phyloP scores from a whole-genome alignment of 345 rosid species.

The Laguncularia racemosa region DNA sequence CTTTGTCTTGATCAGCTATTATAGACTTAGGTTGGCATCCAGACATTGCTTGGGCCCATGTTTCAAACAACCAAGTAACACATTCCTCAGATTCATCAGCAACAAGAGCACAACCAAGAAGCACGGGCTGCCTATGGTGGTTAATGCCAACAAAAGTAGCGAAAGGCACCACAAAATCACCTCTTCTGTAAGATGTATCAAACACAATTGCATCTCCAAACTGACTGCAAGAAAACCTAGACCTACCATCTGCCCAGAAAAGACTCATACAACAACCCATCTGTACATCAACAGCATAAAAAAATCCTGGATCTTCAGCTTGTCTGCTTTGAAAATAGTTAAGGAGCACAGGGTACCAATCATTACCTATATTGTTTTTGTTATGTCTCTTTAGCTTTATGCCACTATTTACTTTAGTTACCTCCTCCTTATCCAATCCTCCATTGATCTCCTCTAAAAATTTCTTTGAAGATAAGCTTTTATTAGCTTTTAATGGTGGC shows the following conservation, averaged over 20 bases:
- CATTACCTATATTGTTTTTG: constrained; percentile 55
- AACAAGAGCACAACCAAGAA: constrained; percentile 78
- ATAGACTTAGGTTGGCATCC: constrained; percentile 63
- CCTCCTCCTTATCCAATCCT: constrained; percentile 41
- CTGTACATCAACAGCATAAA: constrained; percentile 54
- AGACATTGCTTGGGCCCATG: constrained; percentile 82
- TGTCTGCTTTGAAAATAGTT: constrained; percentile 71
- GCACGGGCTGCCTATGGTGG: constrained; percentile 84
- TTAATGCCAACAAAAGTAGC: constrained; percentile 79
- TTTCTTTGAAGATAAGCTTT: constrained; percentile 44
- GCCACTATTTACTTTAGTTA: constrained; percentile 28
- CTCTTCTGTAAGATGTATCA: constrained; percentile 72
- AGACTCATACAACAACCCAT: constrained; percentile 57
- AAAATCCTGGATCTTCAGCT: constrained; percentile 82
- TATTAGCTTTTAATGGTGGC: constrained; percentile 21
- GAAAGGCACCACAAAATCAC: constrained; percentile 54
- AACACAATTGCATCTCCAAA: constrained; percentile 67
- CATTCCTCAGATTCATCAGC: constrained; percentile 68
- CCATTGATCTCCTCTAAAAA: constrained; percentile 39
- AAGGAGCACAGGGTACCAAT: constrained; percentile 66
- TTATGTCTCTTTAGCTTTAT: constrained; percentile 19
- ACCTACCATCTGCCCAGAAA: constrained; percentile 93
- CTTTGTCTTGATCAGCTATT: constrained; percentile 74
- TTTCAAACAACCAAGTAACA: constrained; percentile 67
- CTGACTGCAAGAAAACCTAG: constrained; percentile 80